A percentile compares a stretch with the other conserved stretches of the same genome.
These are phyloP conservation scores for Cryptococcus sp. DNA, from an alignment of 1,284 basidiomycete genomes.

Conservation along the genomic window DNA sequence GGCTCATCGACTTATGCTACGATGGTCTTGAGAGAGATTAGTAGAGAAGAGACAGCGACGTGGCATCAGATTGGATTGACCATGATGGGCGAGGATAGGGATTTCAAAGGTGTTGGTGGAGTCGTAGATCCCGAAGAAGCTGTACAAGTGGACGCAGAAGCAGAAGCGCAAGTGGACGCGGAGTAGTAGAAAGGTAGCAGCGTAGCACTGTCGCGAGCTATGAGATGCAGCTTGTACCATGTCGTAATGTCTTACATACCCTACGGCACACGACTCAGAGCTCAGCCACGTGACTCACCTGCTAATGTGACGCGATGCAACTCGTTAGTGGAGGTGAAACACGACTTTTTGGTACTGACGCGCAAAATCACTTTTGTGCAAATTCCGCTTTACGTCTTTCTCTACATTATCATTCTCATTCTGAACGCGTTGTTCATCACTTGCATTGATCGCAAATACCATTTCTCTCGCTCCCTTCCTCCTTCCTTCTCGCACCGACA, in stretches of 20 bases:
- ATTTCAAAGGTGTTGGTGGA: constrained; percentile 27
- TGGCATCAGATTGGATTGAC: constrained; percentile 82
- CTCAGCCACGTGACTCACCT: too few relatives aligned
- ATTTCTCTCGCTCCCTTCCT: neutral
- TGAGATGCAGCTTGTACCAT: too few relatives aligned
- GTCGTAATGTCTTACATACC: too few relatives aligned
- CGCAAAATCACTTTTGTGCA: too few relatives aligned
- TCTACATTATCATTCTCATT: too few relatives aligned
- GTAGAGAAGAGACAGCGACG: constrained; percentile 86
- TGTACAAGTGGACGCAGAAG: constrained; percentile 2
- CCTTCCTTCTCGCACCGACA: neutral
- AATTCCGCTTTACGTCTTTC: too few relatives aligned
- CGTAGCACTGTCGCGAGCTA: too few relatives aligned
- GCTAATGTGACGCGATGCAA: too few relatives aligned
- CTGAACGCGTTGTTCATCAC: neutral
- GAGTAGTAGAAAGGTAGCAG: neutral
- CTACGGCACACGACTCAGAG: too few relatives aligned
- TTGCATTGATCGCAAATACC: neutral
- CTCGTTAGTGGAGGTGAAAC: too few relatives aligned
- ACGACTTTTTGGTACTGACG: too few relatives aligned
- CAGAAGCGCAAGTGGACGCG: constrained; percentile 1
- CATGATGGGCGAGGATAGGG: constrained; percentile 75
- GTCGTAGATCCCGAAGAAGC: constrained; percentile 3
- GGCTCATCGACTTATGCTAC: constrained; percentile 91
- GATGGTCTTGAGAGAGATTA: constrained; percentile 91